These are phyloP conservation scores for Zanthoxylum bungeanum DNA, from an alignment of 345 rosid genomes.

Conservation along the genomic window DNA sequence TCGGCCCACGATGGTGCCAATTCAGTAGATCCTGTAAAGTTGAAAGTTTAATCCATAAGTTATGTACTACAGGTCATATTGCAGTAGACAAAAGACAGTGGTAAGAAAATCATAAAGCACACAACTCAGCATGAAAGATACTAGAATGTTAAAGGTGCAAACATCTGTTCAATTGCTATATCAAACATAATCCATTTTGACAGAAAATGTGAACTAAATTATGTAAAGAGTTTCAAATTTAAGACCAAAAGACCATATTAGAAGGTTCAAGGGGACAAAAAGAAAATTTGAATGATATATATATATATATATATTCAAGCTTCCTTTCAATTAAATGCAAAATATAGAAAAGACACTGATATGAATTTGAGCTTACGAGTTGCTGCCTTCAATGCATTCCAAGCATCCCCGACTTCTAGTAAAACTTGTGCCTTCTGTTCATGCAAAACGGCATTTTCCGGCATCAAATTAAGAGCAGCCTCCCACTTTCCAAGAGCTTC, in stretches of 20 bases:
- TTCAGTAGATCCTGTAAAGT: slow-evolving; percentile 68
- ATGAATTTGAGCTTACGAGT: slow-evolving; percentile 39
- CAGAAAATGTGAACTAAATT: neutral
- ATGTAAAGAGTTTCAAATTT: neutral
- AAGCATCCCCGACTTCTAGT: slow-evolving; percentile 84
- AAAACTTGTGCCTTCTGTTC: slow-evolving; percentile 93
- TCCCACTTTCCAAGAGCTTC: slow-evolving; percentile 96
- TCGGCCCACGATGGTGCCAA: slow-evolving; percentile 82
- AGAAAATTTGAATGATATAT: no score
- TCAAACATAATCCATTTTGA: neutral
- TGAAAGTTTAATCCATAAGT: slow-evolving; percentile 4
- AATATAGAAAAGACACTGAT: neutral
- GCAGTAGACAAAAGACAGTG: neutral
- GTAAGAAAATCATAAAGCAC: neutral
- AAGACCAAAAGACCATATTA: neutral
- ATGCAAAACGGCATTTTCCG: slow-evolving; percentile 61
- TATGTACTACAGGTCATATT: slow-evolving; percentile 7
- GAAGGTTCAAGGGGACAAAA: neutral
- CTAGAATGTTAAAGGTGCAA: neutral
- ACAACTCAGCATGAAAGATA: neutral
- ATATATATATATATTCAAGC: no score
- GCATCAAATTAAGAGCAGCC: slow-evolving; percentile 68
- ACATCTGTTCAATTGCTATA: neutral
- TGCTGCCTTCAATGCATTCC: slow-evolving; percentile 81
- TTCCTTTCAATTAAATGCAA: neutral